Percentiles rank a stretch among this genome's conserved stretches.
phyloP scores from a whole-genome alignment of 208 protist genomes.

The Lotmaria passim region DNA sequence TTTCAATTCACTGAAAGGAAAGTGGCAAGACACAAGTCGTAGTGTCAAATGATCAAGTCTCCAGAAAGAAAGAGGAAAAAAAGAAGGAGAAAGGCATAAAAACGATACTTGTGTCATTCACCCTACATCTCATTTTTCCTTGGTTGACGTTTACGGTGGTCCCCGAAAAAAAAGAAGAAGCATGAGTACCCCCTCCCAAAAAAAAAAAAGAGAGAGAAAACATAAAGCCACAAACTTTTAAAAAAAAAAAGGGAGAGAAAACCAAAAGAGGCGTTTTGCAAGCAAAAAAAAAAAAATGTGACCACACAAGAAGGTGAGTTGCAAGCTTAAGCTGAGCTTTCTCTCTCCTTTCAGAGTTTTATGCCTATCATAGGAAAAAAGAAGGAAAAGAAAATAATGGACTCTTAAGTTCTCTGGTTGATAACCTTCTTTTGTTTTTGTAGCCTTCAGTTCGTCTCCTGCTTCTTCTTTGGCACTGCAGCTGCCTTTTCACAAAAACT shows the following conservation, averaged over 20 bases:
- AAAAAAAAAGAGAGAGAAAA: not conserved
- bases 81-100: not conserved
- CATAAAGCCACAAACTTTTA: not conserved
- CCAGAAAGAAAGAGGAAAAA: not conserved
- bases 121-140: no score
- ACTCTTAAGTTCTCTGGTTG: not conserved
- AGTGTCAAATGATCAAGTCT: no score
- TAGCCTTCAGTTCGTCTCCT: not conserved
- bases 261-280: not conserved
- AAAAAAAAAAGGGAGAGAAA: slow-evolving; percentile 20
- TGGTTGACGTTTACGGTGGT: no score
- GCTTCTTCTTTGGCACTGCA: no score
- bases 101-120: no score
- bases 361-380: not conserved
- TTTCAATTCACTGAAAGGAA: no score
- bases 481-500: no score
- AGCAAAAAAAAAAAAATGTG: slow-evolving; percentile 20
- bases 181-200: not conserved
- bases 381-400: not conserved
- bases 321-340: no score
- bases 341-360: no score
- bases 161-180: not conserved
- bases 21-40: no score
- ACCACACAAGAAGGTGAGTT: no score
- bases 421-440: not conserved